These are phyloP conservation scores for Sordaria brevicollis DNA, from an alignment of 495 filamentous ascomycete genomes.

Conservation along the genomic window DNA sequence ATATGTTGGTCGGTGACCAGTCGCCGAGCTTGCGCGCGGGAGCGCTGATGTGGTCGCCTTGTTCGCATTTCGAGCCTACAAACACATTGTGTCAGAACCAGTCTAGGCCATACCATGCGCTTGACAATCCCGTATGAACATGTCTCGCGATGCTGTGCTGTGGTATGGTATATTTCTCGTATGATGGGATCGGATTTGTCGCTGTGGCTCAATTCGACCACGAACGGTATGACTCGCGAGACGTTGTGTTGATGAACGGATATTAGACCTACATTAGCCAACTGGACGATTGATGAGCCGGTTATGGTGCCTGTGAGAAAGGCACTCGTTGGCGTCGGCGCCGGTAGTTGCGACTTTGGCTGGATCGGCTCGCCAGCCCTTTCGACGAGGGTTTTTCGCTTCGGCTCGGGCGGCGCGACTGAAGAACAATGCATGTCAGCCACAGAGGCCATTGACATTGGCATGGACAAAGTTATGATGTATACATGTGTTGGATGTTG, in stretches of 20 bases:
- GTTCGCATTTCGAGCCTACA: constrained; percentile 1
- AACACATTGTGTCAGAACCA: background rate
- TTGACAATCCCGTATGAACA: background rate
- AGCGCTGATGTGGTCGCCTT: background rate
- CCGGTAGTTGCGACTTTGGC: constrained; percentile 14
- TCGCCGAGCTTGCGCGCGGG: background rate
- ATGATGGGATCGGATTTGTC: background rate
- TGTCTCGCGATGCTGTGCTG: background rate
- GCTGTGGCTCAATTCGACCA: background rate
- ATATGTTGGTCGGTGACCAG: constrained; percentile 1
- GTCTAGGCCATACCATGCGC: background rate
- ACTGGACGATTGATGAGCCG: constrained; percentile 13
- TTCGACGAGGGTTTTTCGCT: constrained; percentile 49
- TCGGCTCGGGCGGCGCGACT: constrained; percentile 41
- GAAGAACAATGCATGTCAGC: constrained; percentile 10
- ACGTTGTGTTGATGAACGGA: background rate
- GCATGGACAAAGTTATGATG: background rate
- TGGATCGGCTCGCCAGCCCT: constrained; percentile 39
- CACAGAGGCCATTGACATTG: background rate
- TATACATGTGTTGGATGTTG: background rate
- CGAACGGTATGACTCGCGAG: background rate
- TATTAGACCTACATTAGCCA: constrained; percentile 6
- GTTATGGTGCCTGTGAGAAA: constrained; percentile 2
- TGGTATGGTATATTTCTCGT: background rate
- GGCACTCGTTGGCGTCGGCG: background rate